Evolutionary conservation across 768 basidiomycete species (phyloP).

Genomic region (Pulveroboletus ravenelii): DNA sequence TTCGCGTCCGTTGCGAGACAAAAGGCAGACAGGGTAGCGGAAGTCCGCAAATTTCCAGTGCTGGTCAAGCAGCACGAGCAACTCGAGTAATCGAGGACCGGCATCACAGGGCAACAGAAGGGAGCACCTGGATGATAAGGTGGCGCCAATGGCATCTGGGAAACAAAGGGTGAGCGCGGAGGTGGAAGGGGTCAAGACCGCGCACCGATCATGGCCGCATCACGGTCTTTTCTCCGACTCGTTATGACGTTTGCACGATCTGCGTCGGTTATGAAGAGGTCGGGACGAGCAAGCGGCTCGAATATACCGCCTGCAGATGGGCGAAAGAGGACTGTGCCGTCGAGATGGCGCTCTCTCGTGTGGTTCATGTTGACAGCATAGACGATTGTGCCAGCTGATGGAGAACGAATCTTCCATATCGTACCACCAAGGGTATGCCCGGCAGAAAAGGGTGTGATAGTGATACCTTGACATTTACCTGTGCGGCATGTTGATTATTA

Average conservation of each 20-base stretch:
- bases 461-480: constrained; percentile 90
- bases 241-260: constrained; percentile 79
- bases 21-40: constrained; percentile 87
- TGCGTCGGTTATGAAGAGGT: constrained; percentile 91
- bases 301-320: constrained; percentile 73
- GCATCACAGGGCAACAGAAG: constrained; percentile 90
- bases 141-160: constrained; percentile 83
- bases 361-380: constrained; percentile 97
- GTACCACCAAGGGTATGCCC: constrained; percentile 96
- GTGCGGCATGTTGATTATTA: constrained; percentile 4
- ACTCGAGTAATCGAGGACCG: constrained; percentile 89
- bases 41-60: constrained; percentile 91
- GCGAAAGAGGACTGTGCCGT: constrained; percentile 84
- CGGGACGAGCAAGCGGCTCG: constrained; percentile 84
- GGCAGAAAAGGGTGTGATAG: constrained; percentile 91
- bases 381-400: constrained; percentile 90
- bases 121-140: constrained; percentile 74
- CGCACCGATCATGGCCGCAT: constrained; percentile 80
- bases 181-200: constrained; percentile 1
- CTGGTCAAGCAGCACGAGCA: constrained; percentile 93
- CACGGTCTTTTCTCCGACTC: constrained; percentile 85
- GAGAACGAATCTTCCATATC: constrained; percentile 98
- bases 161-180: neutral
- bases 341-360: constrained; percentile 91
- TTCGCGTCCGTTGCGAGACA: constrained; percentile 85